Base-by-base conservation (phyloP, 441 rosid species). In the Bocquillonia castaneifolia region DNA sequence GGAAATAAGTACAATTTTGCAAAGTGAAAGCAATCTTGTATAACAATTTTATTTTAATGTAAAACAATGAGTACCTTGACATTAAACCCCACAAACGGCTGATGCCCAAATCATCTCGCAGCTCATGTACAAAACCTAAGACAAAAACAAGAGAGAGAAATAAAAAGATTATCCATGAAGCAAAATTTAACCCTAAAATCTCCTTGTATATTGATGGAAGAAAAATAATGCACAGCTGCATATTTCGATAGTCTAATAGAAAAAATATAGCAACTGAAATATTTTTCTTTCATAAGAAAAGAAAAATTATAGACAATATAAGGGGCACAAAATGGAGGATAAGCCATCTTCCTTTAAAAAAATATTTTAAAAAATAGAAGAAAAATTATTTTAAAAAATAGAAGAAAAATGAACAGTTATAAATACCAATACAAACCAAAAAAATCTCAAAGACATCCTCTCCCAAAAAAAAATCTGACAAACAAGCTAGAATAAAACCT, bases 1-100 rank as follows among this genome's bases (percentile, higher is more conserved):
- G 55, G 32, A 22, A 37, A 51, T 26, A 6, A 60, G 39, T 10
- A 1, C 3, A 59, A 28, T 18, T 1, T 48, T 52, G 37, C 20
- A 20, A 22, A 39, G 37, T 7, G 54, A 39, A 48, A 57, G 31
- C 22, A 4, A 44, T 32, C 34, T 59, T 3, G 12, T n/a, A 22
- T 5, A 45, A 29, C 29, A 31, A 18, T 51, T 29, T n/a, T n/a
- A n/a, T n/a, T n/a, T n/a, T n/a, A n/a, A 28, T 47, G 40, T 6
- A 67, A 45, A 53, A 68, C 18, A 65, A 29, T 12, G 26, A 63
- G 47, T 78, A 85, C 98, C 98, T 92, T 70, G 96, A 88, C 76
- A 91, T 76, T 34, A 92, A 84, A 13, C 98, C 90, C 99, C 95
- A 92, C 32, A 92, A 68, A 66, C 95, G 87, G 68, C 91, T 72